Base-by-base conservation (phyloP, 805 yeast species). In the Hanseniaspora pseudoguilliermondii region DNA sequence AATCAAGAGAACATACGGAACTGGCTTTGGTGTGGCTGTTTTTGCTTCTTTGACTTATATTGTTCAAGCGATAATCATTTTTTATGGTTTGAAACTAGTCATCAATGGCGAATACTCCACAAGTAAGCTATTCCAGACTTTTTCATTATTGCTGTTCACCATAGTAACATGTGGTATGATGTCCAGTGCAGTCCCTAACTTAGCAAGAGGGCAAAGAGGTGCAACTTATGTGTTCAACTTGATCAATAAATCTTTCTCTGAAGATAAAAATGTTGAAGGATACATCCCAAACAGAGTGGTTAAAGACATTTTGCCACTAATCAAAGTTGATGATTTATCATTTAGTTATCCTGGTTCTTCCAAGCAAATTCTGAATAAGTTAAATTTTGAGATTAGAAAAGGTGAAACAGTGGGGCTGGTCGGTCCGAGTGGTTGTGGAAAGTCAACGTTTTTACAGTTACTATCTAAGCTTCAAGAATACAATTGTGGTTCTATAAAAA, bases 381-480 rank as follows among this genome's bases (percentile, higher is more conserved):
- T 85, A 7, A 66, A 67, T 10, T 69, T 84, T 35, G 44, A 57
- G 0, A 65, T 90, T 1, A 32, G 62, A 0, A 61, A 69, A 11
- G 77, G 79, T 20, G 78, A 80, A 56, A 71, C 78, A 0, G 71
- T 84, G 21, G 93, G 86, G 0, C 67, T 93, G 1, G 79, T 83
- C 3, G 99, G 98, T 0, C 80, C 78, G 38, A 86, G 97, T 1
- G 99, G 99, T 0, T 77, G 84, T 15, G 99, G 99, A 0, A 93
- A 93, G 67, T 84, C 96, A 0, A 88, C 97, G 0, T 59, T 91
- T 1, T 68, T 80, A 0, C 71, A 75, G 1, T 61, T 90, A 13
- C 59, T 90, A 0, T 67, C 81, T 1, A 71, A 83, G 50, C 66
- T 90, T 58, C 65, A 65, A 1, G 69, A 74, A 2, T 60, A 68